A percentile compares a stretch with the other conserved stretches of the same genome.
phyloP scores from a whole-genome alignment of 257 asterid species.

The Coffea eugenioides region DNA sequence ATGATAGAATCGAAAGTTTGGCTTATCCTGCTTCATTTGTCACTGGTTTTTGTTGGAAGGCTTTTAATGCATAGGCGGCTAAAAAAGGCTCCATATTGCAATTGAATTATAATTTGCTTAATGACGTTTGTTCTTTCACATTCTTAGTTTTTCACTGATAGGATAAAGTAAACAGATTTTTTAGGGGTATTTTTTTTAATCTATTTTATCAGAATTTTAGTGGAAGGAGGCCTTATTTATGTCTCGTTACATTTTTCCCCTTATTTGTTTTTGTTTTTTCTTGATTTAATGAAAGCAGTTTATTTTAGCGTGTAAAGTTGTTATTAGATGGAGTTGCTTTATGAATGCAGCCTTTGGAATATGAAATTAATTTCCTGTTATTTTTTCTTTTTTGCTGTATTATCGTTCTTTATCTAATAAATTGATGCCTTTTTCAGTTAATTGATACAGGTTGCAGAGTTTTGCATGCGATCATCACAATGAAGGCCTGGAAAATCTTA shows the following conservation, averaged over 20 bases:
- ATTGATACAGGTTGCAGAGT: constrained; percentile 25
- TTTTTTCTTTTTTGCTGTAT: background rate
- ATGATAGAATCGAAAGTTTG: background rate
- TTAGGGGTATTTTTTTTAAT: background rate
- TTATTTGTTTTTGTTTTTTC: background rate
- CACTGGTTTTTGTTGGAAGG: background rate
- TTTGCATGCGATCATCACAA: constrained; percentile 27
- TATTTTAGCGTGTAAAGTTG: background rate
- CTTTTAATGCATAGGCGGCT: background rate
- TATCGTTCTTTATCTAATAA: background rate
- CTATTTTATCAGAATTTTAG: background rate
- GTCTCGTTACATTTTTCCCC: background rate
- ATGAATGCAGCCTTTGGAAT: background rate
- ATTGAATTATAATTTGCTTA: background rate
- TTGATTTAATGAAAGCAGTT: background rate
- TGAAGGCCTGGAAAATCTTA: constrained; percentile 38
- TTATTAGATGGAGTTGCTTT: background rate
- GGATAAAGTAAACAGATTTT: background rate
- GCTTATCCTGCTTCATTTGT: background rate
- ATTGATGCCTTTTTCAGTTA: background rate
- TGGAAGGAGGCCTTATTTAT: background rate
- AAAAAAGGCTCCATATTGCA: background rate
- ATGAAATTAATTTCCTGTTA: background rate
- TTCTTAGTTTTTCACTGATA: background rate
- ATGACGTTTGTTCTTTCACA: background rate